Conservation (phyloP, 768 basidiomycete genomes). For the Suillus americanus region DNA sequence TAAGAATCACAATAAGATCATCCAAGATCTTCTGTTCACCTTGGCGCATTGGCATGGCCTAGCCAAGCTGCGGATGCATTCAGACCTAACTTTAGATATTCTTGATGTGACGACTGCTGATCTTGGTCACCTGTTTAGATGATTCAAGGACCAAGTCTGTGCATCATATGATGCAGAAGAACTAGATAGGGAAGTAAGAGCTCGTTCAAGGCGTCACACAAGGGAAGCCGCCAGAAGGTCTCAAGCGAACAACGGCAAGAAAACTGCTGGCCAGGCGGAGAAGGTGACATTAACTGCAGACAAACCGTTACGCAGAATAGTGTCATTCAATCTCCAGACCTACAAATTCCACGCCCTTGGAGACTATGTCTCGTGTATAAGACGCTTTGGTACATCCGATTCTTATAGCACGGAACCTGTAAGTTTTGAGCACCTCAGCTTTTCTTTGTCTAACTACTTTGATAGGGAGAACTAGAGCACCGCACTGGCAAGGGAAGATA, state of each 20-base stretch:
- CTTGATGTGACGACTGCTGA: no score
- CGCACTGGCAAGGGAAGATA: conserved; percentile 1
- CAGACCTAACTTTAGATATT: no score
- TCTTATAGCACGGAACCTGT: neutral
- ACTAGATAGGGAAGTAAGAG: neutral
- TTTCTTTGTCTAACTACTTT: neutral
- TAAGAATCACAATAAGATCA: no score
- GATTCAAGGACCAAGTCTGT: neutral
- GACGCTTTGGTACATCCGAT: neutral
- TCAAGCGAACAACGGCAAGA: neutral
- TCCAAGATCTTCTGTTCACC: no score
- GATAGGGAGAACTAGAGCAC: conserved; percentile 6
- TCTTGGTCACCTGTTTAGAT: no score
- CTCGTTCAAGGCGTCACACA: neutral
- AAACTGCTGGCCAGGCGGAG: neutral
- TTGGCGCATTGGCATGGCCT: no score
- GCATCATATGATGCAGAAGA: neutral
- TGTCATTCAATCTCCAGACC: neutral
- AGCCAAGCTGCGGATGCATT: no score
- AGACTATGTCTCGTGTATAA: neutral
- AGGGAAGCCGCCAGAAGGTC: neutral
- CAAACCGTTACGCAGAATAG: neutral
- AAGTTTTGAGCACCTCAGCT: neutral
- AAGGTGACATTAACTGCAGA: neutral
- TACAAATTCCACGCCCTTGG: neutral